phyloP scores from a whole-genome alignment of 805 yeast species.

The Torulaspora microellipsoides region DNA sequence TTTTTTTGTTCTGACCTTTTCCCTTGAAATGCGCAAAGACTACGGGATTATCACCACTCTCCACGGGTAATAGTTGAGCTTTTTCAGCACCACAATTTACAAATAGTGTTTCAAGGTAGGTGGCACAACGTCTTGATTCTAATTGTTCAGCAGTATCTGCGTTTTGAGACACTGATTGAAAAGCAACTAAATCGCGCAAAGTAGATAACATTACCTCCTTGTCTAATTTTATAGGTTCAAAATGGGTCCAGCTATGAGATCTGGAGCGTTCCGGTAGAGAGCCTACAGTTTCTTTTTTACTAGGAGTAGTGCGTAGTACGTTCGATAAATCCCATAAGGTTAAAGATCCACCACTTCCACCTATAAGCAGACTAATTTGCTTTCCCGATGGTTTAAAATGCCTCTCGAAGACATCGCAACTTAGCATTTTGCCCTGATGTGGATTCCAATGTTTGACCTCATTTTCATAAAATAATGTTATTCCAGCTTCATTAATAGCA shows the following conservation, averaged over 20 bases:
- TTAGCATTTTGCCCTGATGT: conserved; percentile 52
- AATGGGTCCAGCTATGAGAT: conserved; percentile 1
- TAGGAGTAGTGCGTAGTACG: conserved; percentile 6
- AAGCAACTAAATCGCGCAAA: conserved; percentile 58
- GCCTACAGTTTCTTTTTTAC: conserved; percentile 1
- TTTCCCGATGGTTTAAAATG: conserved; percentile 25
- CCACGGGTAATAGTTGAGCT: conserved; percentile 65
- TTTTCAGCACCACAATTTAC: conserved; percentile 64
- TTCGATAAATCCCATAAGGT: conserved; percentile 58
- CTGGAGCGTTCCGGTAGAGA: neutral
- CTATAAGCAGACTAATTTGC: conserved; percentile 52
- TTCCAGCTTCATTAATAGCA: conserved; percentile 41
- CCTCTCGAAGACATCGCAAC: conserved; percentile 46
- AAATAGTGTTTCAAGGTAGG: conserved; percentile 58
- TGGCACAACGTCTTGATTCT: conserved; percentile 85
- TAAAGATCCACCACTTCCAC: conserved; percentile 65
- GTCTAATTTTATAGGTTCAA: conserved; percentile 31
- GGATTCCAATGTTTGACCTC: conserved; percentile 46
- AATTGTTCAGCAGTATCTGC: conserved; percentile 52
- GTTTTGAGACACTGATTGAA: conserved; percentile 70
- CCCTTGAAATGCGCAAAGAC: conserved; percentile 70
- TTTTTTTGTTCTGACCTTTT: conserved; percentile 34
- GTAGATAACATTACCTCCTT: conserved; percentile 63
- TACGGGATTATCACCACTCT: conserved; percentile 71
- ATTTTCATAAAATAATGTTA: conserved; percentile 42